phyloP scores from a whole-genome alignment of 768 basidiomycete genomes.

The Boletus speciosus region DNA sequence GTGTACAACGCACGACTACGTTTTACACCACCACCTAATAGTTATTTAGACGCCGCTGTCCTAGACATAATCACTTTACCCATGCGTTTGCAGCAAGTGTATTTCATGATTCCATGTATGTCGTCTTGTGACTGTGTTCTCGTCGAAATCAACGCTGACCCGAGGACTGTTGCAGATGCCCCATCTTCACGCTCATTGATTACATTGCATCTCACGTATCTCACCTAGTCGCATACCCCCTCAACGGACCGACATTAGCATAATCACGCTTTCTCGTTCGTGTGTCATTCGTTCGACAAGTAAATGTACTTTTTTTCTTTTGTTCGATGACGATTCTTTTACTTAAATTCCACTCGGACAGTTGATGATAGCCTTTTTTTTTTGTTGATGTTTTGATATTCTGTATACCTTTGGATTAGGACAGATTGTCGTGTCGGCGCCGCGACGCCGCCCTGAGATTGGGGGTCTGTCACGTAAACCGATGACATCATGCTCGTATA shows the following conservation, averaged over 20 bases:
- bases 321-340: slow-evolving; percentile 6
- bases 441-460: not conserved
- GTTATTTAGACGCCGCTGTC: slow-evolving; percentile 22
- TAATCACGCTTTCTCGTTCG: slow-evolving; percentile 24
- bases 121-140: not conserved
- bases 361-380: not conserved
- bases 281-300: slow-evolving; percentile 22
- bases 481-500: not conserved
- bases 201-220: slow-evolving; percentile 21
- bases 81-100: slow-evolving; percentile 27
- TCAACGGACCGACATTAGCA: slow-evolving; percentile 25
- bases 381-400: slow-evolving; percentile 3
- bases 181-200: slow-evolving; percentile 25
- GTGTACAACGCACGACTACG: slow-evolving; percentile 29
- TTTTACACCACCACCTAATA: slow-evolving; percentile 26
- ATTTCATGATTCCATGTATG: slow-evolving; percentile 28
- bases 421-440: not conserved
- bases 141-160: not conserved
- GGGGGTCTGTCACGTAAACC: not conserved
- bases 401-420: slow-evolving; percentile 4
- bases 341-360: slow-evolving; percentile 5
- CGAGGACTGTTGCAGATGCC: slow-evolving; percentile 18
- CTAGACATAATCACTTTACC: slow-evolving; percentile 27
- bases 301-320: slow-evolving; percentile 4
- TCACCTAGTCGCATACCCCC: slow-evolving; percentile 24